Percentiles rank a stretch among this genome's conserved stretches.
These are phyloP conservation scores for Colletotrichum tabaci DNA, from an alignment of 2,329 filamentous ascomycete species.

Conservation along the genomic window DNA sequence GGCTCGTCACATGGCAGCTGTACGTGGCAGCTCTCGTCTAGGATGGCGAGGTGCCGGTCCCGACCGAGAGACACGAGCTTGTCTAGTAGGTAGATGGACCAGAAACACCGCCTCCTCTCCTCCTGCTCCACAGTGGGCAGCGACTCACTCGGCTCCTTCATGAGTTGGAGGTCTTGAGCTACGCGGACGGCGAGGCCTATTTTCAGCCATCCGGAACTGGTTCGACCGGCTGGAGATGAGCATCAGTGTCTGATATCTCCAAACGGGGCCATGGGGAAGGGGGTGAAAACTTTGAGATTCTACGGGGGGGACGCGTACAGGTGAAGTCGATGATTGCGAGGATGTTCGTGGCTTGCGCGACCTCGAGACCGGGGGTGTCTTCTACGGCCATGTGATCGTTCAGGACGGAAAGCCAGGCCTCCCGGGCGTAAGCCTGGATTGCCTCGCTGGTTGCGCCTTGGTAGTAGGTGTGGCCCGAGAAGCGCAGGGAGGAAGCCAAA, in stretches of 20 bases:
- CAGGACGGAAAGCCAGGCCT: background rate
- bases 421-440: background rate
- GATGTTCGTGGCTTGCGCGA: too few relatives aligned
- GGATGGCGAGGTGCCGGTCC: slow-evolving; percentile 51
- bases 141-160: slow-evolving; percentile 48
- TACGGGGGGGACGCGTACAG: too few relatives aligned
- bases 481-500: too few relatives aligned
- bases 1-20: slow-evolving; percentile 48
- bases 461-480: slow-evolving; percentile 41
- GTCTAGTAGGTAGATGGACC: slow-evolving; percentile 57
- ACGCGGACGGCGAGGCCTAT: too few relatives aligned
- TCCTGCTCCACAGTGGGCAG: slow-evolving; percentile 48
- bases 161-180: slow-evolving; percentile 43
- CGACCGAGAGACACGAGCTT: slow-evolving; percentile 54
- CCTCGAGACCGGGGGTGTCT: too few relatives aligned
- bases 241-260: too few relatives aligned
- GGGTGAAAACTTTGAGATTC: too few relatives aligned
- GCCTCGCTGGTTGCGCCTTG: background rate
- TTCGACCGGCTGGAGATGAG: too few relatives aligned
- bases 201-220: too few relatives aligned
- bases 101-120: slow-evolving; percentile 54
- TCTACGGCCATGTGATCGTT: background rate
- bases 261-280: too few relatives aligned
- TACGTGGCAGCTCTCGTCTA: slow-evolving; percentile 51
- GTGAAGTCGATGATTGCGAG: too few relatives aligned